A percentile compares a stretch with the other conserved stretches of the same genome.
Evolutionary conservation across 2,329 filamentous ascomycete species (phyloP).

Genomic region (Colletotrichum agaves): DNA sequence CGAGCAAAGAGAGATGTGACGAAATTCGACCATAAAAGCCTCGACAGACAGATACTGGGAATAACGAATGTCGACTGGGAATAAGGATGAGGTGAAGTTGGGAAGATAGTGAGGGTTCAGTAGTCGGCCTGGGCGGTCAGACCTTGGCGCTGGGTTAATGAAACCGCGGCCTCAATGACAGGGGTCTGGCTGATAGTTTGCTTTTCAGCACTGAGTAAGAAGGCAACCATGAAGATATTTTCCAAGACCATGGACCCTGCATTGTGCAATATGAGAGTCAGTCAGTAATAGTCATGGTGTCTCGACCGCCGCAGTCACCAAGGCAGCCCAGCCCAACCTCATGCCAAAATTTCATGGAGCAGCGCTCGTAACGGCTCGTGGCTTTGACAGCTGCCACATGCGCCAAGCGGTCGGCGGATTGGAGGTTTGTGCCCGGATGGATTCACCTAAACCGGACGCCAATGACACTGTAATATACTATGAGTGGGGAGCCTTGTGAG

Average conservation of each 20-base stretch:
- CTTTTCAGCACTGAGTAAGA: not conserved
- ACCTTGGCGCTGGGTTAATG: conserved; percentile 19
- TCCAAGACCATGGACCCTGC: conserved; percentile 2
- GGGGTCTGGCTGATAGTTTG: conserved; percentile 1
- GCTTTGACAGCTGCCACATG: not conserved
- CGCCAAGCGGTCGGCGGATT: not conserved
- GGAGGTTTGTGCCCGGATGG: not conserved
- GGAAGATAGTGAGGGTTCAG: not conserved
- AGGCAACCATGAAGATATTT: not conserved
- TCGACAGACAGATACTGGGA: not conserved
- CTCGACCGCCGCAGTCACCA: no score
- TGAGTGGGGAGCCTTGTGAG: conserved; percentile 17
- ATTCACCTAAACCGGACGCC: not conserved
- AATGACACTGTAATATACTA: not conserved
- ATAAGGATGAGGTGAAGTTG: not conserved
- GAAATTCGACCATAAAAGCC: conserved; percentile 13
- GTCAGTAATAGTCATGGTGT: conserved; percentile 10
- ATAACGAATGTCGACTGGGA: not conserved
- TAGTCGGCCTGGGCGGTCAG: not conserved
- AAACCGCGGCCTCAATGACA: not conserved
- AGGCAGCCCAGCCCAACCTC: not conserved
- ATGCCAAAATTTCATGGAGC: not conserved
- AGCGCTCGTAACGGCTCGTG: not conserved
- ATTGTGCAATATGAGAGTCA: not conserved
- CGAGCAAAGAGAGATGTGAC: conserved; percentile 21